A percentile compares a stretch with the other conserved stretches of the same genome.
phyloP scores from a whole-genome alignment of 371 early-diverging fungal species.

The Fennellomyces sp. region DNA sequence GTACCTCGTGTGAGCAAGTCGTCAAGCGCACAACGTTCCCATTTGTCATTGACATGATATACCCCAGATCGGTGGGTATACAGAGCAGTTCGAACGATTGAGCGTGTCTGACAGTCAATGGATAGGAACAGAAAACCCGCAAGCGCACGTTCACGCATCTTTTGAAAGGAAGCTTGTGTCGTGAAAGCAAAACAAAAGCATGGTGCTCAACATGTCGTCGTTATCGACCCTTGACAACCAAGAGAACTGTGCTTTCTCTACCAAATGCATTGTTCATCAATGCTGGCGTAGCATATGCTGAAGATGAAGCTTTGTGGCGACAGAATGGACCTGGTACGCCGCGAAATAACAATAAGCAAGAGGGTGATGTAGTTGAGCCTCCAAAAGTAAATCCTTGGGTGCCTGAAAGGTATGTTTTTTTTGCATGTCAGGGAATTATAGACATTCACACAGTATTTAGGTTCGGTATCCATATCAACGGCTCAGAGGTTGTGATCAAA shows the following conservation, averaged over 20 bases:
- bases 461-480: constrained; percentile 56
- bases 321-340: constrained; percentile 46
- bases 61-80: constrained; percentile 61
- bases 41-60: constrained; percentile 82
- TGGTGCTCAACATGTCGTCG: constrained; percentile 80
- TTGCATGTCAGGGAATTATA: neutral
- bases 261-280: constrained; percentile 76
- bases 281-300: constrained; percentile 61
- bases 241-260: constrained; percentile 59
- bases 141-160: constrained; percentile 62
- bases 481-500: constrained; percentile 43
- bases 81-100: too few species aligned
- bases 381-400: constrained; percentile 32
- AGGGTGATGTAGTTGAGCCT: neutral
- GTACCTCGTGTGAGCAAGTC: constrained; percentile 64
- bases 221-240: constrained; percentile 71
- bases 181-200: constrained; percentile 77
- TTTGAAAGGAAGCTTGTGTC: constrained; percentile 66
- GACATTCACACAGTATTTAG: constrained; percentile 16
- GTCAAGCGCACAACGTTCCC: constrained; percentile 66
- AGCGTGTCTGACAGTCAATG: too few species aligned
- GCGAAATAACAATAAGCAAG: constrained; percentile 16
- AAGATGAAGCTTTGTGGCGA: constrained; percentile 56
- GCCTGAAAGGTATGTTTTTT: constrained; percentile 40
- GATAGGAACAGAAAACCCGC: constrained; percentile 38